These are phyloP conservation scores for Chrysopogon serrulatus DNA, from an alignment of 176 grass and related monocot species.

Conservation along the genomic window DNA sequence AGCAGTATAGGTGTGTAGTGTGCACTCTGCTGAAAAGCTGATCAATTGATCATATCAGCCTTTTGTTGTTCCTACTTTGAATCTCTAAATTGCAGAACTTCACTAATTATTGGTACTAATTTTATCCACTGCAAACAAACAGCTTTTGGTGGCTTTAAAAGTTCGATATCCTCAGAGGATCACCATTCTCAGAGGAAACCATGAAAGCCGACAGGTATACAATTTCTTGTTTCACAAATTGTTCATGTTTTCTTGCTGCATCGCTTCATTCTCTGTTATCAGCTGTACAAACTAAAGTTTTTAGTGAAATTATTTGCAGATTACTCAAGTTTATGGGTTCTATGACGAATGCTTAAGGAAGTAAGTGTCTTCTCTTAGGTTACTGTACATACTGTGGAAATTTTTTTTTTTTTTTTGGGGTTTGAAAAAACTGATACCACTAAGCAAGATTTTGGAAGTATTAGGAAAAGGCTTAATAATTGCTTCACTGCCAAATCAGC, in stretches of 20 bases:
- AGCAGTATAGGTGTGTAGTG: not conserved
- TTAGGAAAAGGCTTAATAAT: not conserved
- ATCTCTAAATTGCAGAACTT: not conserved
- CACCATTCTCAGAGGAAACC: slow-evolving; percentile 99
- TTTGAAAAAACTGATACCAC: not conserved
- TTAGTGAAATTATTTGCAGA: slow-evolving; percentile 49
- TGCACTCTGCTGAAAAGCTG: not conserved
- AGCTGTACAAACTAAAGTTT: slow-evolving; percentile 6
- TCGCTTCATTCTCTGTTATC: slow-evolving; percentile 7
- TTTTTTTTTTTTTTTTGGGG: not conserved
- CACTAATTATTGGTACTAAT: slow-evolving; percentile 6
- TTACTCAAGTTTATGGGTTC: slow-evolving; percentile 99
- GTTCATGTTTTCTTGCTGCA: not conserved
- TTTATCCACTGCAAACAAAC: slow-evolving; percentile 16
- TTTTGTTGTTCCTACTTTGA: not conserved
- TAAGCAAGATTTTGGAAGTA: not conserved
- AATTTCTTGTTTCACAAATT: not conserved
- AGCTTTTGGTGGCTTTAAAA: slow-evolving; percentile 96
- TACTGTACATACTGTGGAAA: not conserved
- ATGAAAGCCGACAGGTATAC: slow-evolving; percentile 91
- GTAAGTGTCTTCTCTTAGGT: slow-evolving; percentile 47
- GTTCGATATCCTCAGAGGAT: slow-evolving; percentile 97
- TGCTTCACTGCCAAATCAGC: not conserved
- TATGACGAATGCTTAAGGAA: slow-evolving; percentile 98
- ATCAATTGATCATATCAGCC: not conserved